Base-by-base conservation (phyloP, 768 basidiomycete species). In the Coprinopsis cinerea region DNA sequence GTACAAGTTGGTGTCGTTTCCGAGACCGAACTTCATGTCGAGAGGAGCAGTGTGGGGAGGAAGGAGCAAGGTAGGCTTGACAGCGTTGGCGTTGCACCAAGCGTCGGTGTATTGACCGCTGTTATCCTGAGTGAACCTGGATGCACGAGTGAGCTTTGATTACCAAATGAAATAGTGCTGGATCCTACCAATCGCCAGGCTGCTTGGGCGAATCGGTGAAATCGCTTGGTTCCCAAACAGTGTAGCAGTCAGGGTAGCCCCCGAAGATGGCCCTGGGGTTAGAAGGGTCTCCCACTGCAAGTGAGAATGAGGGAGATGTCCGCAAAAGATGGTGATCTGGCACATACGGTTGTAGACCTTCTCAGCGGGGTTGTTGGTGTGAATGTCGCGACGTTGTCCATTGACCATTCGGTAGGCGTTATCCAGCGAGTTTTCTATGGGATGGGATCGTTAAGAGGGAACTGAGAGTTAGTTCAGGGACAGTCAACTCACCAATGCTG, bases 31-130 rank as follows among this genome's bases (percentile, higher is more conserved):
- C 48, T 57, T 57, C 37, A 57, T 49, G 40, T 57, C 56, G 10
- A 57, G 51, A 15, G 56, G 56, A 13, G 56, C 54, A 34, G 47
- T 48, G 39, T 57, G 56, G 23, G 56, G 56, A 13, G 49, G 54
- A 18, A 57, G 39, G 3, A 57, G 28, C 9, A 50, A n/a, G 0
- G 26, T 22, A 17, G 56, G 53, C 44, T 49, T 52, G 6, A 44
- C 44, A 3, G 54, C 51, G 28, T 55, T 53, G n/a, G 42, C 27
- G 22, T 34, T 17, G 50, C 53, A 57, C 53, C 54, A 55, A 6
- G 46, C 48, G 41, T 54, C 53, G 27, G 51, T 55, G 37, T 55
- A 44, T 2, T 42, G 42, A 47, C 34, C 48, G 36, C 55, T 57
- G 30, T 54, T 54, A 20, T 51, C 42, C 22, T 52, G 51, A 20